Conservation (phyloP, 2,329 filamentous ascomycete genomes). For the Aureobasidium sp. region DNA sequence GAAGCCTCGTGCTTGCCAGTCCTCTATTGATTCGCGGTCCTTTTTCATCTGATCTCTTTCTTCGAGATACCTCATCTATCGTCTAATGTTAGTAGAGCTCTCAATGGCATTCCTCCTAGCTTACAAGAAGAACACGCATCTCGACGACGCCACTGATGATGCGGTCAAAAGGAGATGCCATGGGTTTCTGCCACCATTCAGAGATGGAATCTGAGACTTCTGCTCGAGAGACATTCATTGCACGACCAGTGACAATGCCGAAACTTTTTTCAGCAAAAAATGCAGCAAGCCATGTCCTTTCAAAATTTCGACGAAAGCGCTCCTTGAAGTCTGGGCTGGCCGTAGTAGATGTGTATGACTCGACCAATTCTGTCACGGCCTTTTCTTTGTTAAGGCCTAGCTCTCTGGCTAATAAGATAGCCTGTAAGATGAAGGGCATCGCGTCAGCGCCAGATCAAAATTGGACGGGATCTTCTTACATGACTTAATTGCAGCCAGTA, state of each 20-base stretch:
- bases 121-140: constrained; percentile 4
- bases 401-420: background rate
- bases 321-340: background rate
- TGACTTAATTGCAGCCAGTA: constrained; percentile 9
- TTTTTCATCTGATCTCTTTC: background rate
- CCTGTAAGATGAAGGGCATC: background rate
- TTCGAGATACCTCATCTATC: background rate
- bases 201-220: background rate
- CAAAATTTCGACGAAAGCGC: background rate
- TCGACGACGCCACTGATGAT: background rate
- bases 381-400: background rate
- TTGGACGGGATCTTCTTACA: no score
- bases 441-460: no score
- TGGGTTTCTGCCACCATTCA: constrained; percentile 9
- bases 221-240: background rate
- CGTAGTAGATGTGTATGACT: background rate
- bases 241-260: constrained; percentile 3
- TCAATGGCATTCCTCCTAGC: background rate
- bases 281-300: constrained; percentile 4
- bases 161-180: constrained; percentile 1
- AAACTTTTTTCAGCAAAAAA: constrained; percentile 12
- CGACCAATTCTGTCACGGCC: background rate
- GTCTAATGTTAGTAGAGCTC: background rate
- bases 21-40: background rate
- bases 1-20: background rate